Evolutionary conservation across 2,329 filamentous ascomycete species (phyloP).

Genomic region (Penicillium sp.): DNA sequence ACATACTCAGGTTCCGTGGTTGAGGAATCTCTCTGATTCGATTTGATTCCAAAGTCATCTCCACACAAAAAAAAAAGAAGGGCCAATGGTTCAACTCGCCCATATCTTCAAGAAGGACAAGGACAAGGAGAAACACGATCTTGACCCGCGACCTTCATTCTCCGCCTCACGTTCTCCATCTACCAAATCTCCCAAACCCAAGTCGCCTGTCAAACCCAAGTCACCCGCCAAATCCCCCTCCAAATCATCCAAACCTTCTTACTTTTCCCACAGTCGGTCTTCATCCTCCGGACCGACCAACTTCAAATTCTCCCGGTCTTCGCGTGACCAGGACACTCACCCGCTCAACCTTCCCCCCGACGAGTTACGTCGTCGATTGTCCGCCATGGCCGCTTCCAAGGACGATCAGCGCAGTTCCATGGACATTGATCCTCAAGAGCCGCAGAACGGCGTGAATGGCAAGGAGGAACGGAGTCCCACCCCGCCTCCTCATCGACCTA

Average conservation of each 20-base stretch:
- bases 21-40: conserved; percentile 7
- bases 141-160: conserved; percentile 34
- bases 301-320: conserved; percentile 39
- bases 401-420: conserved; percentile 63
- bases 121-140: conserved; percentile 24
- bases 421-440: conserved; percentile 64
- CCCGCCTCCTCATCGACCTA: conserved; percentile 52
- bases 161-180: conserved; percentile 38
- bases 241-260: conserved; percentile 23
- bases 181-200: conserved; percentile 15
- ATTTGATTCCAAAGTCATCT: neutral
- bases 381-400: conserved; percentile 55
- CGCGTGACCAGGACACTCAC: conserved; percentile 65
- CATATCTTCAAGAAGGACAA: conserved; percentile 30
- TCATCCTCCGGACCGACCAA: conserved; percentile 32
- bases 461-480: conserved; percentile 45
- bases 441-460: conserved; percentile 35
- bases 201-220: conserved; percentile 18
- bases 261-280: conserved; percentile 33
- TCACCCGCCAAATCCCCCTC: conserved; percentile 17
- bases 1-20: conserved; percentile 12
- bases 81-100: conserved; percentile 30
- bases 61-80: conserved; percentile 11
- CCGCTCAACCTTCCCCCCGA: conserved; percentile 89
- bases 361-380: conserved; percentile 73